Evolutionary conservation across 2,329 filamentous ascomycete species (phyloP).

Genomic region (Mollisiaceae sp.): DNA sequence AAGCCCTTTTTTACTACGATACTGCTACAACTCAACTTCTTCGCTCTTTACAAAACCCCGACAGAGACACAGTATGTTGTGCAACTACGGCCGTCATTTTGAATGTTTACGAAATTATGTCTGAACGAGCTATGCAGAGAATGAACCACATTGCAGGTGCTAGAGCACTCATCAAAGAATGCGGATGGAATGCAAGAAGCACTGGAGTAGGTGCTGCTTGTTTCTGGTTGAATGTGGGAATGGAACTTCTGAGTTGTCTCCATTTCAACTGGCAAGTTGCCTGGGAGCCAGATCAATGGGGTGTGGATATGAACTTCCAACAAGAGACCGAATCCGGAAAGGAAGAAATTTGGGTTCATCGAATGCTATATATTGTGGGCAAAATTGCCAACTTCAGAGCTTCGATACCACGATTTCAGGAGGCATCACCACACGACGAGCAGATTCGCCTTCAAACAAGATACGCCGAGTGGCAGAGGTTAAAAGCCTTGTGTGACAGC

Average conservation of each 20-base stretch:
- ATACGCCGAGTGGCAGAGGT: slow-evolving; percentile 75
- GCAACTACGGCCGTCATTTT: slow-evolving; percentile 87
- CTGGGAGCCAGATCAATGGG: slow-evolving; percentile 92
- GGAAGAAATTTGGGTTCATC: slow-evolving; percentile 87
- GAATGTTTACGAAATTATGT: slow-evolving; percentile 94
- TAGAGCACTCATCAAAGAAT: slow-evolving; percentile 85
- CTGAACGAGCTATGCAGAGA: slow-evolving; percentile 74
- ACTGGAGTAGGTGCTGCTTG: slow-evolving; percentile 83
- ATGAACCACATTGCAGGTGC: slow-evolving; percentile 91
- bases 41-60: slow-evolving; percentile 79
- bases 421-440: slow-evolving; percentile 64
- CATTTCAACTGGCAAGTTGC: slow-evolving; percentile 86
- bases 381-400: slow-evolving; percentile 87
- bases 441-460: slow-evolving; percentile 67
- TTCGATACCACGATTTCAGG: slow-evolving; percentile 65
- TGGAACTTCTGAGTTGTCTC: slow-evolving; percentile 88
- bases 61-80: slow-evolving; percentile 82
- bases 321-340: slow-evolving; percentile 61
- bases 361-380: slow-evolving; percentile 86
- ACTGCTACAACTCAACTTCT: slow-evolving; percentile 81
- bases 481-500: slow-evolving; percentile 81
- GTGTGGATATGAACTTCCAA: slow-evolving; percentile 77
- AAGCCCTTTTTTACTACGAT: slow-evolving; percentile 83
- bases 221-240: slow-evolving; percentile 91
- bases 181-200: slow-evolving; percentile 82